Percentiles rank a stretch among this genome's conserved stretches.
phyloP scores from a whole-genome alignment of 371 early-diverging fungal genomes.

The Zopfochytrium polystomum region DNA sequence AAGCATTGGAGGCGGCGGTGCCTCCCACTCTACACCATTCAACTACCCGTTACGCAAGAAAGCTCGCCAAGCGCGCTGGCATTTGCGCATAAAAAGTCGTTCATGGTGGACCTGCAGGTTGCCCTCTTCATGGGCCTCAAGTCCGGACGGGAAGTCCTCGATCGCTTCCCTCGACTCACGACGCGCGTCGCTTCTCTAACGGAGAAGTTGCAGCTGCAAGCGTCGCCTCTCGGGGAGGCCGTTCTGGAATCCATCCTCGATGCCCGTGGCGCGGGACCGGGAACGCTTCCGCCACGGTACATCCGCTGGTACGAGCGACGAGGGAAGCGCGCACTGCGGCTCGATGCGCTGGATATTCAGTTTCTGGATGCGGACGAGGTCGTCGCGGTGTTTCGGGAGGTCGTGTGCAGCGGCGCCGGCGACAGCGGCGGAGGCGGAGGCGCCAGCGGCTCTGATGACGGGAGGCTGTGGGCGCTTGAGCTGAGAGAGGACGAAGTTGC shows the following conservation, averaged over 20 bases:
- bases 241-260: slow-evolving; percentile 25
- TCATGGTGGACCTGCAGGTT: slow-evolving; percentile 42
- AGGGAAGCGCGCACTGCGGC: slow-evolving; percentile 23
- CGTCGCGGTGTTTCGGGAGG: no score
- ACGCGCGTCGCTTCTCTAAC: slow-evolving; percentile 35
- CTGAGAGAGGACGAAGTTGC: no score
- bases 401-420: no score
- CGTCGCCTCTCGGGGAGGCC: slow-evolving; percentile 28
- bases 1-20: no score
- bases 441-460: no score
- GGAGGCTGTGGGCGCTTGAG: no score
- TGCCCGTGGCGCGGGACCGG: not conserved
- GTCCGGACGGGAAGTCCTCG: slow-evolving; percentile 36
- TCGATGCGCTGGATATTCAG: slow-evolving; percentile 37
- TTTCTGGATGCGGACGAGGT: slow-evolving; percentile 35
- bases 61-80: not conserved
- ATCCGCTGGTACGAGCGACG: slow-evolving; percentile 15
- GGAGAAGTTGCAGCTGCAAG: slow-evolving; percentile 38
- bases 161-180: slow-evolving; percentile 28
- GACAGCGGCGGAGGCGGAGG: no score
- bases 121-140: slow-evolving; percentile 38
- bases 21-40: no score
- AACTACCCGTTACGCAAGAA: no score
- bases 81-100: not conserved
- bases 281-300: slow-evolving; percentile 17